Base-by-base conservation (phyloP, 2,329 filamentous ascomycete species). In the Xylariaceae sp. region DNA sequence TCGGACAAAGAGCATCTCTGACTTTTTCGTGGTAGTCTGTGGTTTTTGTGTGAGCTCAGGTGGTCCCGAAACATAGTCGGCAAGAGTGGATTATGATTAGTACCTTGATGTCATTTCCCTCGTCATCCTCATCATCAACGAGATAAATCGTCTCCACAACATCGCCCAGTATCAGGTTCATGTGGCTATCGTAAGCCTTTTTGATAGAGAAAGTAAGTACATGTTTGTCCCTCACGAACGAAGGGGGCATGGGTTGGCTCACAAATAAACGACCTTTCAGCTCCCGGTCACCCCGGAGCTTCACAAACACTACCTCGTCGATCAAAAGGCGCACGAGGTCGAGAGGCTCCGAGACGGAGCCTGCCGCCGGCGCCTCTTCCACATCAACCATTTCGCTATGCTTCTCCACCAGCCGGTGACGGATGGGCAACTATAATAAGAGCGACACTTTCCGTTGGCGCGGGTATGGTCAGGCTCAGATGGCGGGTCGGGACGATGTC, bases 161-260 rank as follows among this genome's bases (percentile, higher is more conserved):
- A 51, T 98, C 92, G 38, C 92, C 90, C 5, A 98, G 74, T 5
- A 98, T 88, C 31, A 98, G 68, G 59, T 98, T 98, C 75, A 94
- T 98, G 65, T 98, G 92, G 58, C 88, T 95, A 61, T 98, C 92
- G 62, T 98, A 98, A 40, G 92, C 92, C 92, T 98, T n/a, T n/a
- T n/a, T n/a, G n/a, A 24, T 6, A 11, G 7, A 11, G 43, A 18
- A 28, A 13, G 13, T 35, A 2, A 15, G 48, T 49, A 18, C 38
- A 26, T 31, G 31, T 24, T 15, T 13, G 17, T n/a, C 15, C 13
- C 23, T 5, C 4, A 8, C 9, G 15, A 37, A 15, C 15, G n/a
- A n/a, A 14, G 23, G 31, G 11, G 19, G 14, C 16, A 30, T 9
- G 26, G 32, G 28, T 21, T 28, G 41, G 65, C 83, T 59, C 68